These are phyloP conservation scores for Paramecium primaurelia DNA, from an alignment of 73 alveolate genomes.

Conservation along the genomic window DNA sequence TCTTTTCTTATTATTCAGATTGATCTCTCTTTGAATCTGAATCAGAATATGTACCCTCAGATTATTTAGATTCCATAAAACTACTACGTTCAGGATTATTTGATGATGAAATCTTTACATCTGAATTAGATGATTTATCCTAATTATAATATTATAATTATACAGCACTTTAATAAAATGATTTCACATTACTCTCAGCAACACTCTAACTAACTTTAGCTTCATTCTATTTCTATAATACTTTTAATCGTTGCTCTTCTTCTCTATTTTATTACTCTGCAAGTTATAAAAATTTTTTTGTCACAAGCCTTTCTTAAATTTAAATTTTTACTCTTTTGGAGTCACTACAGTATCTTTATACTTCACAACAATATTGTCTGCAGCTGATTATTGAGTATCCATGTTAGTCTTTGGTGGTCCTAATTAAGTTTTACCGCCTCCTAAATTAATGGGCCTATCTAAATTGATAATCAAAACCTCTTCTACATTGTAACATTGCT, in stretches of 20 bases:
- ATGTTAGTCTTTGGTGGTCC: conserved; percentile 21
- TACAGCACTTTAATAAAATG: conserved; percentile 39
- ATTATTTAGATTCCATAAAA: conserved; percentile 34
- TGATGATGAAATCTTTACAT: conserved; percentile 33
- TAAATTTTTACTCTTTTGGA: background rate
- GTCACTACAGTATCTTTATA: background rate
- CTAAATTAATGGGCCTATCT: background rate
- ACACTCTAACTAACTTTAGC: background rate
- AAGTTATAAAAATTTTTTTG: background rate
- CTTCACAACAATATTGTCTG: conserved; percentile 9
- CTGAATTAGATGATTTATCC: conserved; percentile 52
- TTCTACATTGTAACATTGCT: background rate
- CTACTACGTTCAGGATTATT: background rate
- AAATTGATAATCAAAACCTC: background rate
- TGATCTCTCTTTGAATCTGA: conserved; percentile 26
- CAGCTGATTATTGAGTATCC: background rate
- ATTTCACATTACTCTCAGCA: conserved; percentile 31
- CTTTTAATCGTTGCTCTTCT: background rate
- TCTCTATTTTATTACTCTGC: conserved; percentile 15
- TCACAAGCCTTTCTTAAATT: background rate
- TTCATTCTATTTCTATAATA: background rate
- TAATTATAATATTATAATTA: background rate
- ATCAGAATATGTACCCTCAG: conserved; percentile 37
- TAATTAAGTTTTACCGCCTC: conserved; percentile 37
- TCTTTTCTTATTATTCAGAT: conserved; percentile 48